phyloP scores from a whole-genome alignment of 345 rosid species.

The Linum lewisii region DNA sequence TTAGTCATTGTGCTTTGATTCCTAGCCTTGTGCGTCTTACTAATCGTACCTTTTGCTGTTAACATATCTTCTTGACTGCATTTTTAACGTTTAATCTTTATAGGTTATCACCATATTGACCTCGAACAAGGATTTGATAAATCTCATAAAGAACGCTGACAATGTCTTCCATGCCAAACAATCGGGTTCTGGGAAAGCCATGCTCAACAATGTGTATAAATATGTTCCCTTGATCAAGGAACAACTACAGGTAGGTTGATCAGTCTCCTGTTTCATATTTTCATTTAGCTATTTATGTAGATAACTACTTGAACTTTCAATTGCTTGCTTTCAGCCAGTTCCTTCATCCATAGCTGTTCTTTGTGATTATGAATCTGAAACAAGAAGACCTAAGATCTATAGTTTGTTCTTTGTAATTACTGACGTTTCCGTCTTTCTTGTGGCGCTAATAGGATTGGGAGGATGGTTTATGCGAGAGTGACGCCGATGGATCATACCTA shows the following conservation, averaged over 20 bases:
- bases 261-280: not conserved
- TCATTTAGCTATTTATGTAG: not conserved
- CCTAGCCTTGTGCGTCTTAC: conserved; percentile 3
- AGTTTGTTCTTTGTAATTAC: not conserved
- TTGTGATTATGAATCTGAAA: not conserved
- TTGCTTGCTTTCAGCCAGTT: not conserved
- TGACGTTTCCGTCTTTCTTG: conserved; percentile 4
- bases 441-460: conserved; percentile 72
- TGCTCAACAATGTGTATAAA: conserved; percentile 33
- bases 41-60: too few relatives aligned
- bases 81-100: conserved; percentile 3
- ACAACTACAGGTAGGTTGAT: conserved; percentile 54
- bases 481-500: conserved; percentile 83
- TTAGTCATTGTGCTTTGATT: conserved; percentile 22
- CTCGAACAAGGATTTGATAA: conserved; percentile 62
- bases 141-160: conserved; percentile 57
- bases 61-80: too few relatives aligned
- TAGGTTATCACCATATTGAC: conserved; percentile 63
- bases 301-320: not conserved
- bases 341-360: not conserved
- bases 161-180: conserved; percentile 53
- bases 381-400: not conserved
- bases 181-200: conserved; percentile 41
- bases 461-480: conserved; percentile 77
- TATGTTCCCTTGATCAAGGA: conserved; percentile 62